These are phyloP conservation scores for Colletotrichum paranaense DNA, from an alignment of 2,329 filamentous ascomycete species.

Conservation along the genomic window DNA sequence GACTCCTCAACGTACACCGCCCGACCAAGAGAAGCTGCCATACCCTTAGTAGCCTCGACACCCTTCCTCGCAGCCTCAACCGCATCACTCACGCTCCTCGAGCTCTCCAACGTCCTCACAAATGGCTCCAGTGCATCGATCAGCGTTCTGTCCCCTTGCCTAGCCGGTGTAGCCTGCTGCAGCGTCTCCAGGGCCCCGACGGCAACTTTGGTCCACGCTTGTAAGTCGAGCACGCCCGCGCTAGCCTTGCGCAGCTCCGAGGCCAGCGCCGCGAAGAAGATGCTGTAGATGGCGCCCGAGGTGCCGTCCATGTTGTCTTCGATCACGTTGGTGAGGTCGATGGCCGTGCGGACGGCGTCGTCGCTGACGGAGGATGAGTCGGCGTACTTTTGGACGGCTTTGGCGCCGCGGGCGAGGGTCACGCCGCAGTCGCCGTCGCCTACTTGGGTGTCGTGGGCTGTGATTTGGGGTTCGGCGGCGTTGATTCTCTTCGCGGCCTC, in stretches of 20 bases:
- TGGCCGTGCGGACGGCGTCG: conserved; percentile 50
- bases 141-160: conserved; percentile 77
- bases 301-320: conserved; percentile 81
- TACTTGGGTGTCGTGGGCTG: conserved; percentile 45
- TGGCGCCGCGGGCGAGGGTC: conserved; percentile 55
- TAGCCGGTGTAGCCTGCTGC: conserved; percentile 74
- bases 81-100: conserved; percentile 55
- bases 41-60: conserved; percentile 76
- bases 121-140: conserved; percentile 80
- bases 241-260: conserved; percentile 19
- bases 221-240: background rate
- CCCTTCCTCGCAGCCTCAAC: conserved; percentile 72
- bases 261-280: conserved; percentile 78
- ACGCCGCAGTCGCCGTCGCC: conserved; percentile 49
- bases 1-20: conserved; percentile 78
- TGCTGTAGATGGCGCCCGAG: conserved; percentile 80
- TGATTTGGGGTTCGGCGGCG: conserved; percentile 55
- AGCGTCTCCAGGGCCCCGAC: conserved; percentile 8
- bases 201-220: conserved; percentile 9
- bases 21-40: conserved; percentile 79
- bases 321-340: conserved; percentile 55
- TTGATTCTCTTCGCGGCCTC: conserved; percentile 15
- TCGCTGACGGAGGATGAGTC: conserved; percentile 56
- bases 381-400: conserved; percentile 70
- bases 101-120: conserved; percentile 65